phyloP scores from a whole-genome alignment of 2,329 filamentous ascomycete genomes.

The Alternaria sp. region DNA sequence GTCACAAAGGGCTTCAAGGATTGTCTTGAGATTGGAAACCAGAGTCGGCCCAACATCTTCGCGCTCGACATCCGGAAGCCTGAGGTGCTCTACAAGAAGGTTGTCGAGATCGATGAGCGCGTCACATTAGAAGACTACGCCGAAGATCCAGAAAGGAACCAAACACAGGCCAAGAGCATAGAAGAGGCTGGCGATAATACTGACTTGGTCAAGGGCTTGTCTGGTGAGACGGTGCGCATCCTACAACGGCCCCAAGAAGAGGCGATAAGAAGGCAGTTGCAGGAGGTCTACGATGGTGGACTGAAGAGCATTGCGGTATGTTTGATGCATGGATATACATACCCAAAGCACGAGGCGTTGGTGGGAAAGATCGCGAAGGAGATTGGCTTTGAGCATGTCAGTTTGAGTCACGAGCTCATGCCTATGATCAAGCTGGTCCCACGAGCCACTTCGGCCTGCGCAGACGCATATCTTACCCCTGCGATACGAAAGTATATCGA shows the following conservation, averaged over 20 bases:
- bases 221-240: constrained; percentile 77
- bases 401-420: constrained; percentile 81
- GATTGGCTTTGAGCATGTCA: constrained; percentile 84
- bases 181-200: constrained; percentile 55
- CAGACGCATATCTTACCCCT: constrained; percentile 81
- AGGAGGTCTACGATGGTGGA: constrained; percentile 72
- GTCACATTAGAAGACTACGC: constrained; percentile 93
- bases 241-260: constrained; percentile 67
- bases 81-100: constrained; percentile 82
- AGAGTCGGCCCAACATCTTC: constrained; percentile 88
- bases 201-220: constrained; percentile 73
- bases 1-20: constrained; percentile 90
- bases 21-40: constrained; percentile 88
- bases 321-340: constrained; percentile 92
- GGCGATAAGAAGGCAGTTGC: constrained; percentile 66
- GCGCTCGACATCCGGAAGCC: constrained; percentile 87
- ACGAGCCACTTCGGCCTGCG: constrained; percentile 77
- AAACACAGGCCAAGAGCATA: constrained; percentile 64
- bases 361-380: constrained; percentile 79
- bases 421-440: constrained; percentile 87
- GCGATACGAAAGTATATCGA: constrained; percentile 79
- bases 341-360: constrained; percentile 82
- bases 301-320: constrained; percentile 87
- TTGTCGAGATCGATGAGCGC: constrained; percentile 89
- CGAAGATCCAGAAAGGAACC: constrained; percentile 76